phyloP scores from a whole-genome alignment of 1,284 basidiomycete genomes.

The Chondrostereum purpureum region DNA sequence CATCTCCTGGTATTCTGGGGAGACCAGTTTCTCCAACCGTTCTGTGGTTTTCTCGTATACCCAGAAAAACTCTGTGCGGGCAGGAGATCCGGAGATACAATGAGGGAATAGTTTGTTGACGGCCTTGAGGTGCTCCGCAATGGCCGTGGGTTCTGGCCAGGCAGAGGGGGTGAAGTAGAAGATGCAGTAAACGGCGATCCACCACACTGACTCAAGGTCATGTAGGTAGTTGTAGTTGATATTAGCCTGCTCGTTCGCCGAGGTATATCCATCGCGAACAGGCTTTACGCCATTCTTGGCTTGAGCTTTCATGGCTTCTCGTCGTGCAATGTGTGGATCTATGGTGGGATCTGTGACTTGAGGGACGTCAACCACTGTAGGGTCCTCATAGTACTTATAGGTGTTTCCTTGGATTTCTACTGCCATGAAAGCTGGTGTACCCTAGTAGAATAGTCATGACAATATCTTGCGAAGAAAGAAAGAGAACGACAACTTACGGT shows the following conservation, averaged over 20 bases:
- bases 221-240: constrained; percentile 2
- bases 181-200: not conserved
- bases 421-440: not conserved
- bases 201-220: constrained; percentile 2
- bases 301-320: too few relatives aligned
- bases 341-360: not conserved
- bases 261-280: too few relatives aligned
- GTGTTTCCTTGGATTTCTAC: not conserved
- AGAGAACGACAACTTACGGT: too few relatives aligned
- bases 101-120: not conserved
- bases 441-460: too few relatives aligned
- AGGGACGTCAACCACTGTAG: too few relatives aligned
- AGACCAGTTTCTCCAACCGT: not conserved
- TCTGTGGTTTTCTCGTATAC: not conserved
- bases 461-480: too few relatives aligned
- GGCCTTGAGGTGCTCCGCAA: not conserved
- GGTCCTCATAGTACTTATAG: not conserved
- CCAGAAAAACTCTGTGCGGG: not conserved
- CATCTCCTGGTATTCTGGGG: not conserved
- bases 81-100: not conserved
- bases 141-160: not conserved
- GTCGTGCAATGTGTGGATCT: not conserved
- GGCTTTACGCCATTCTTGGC: too few relatives aligned
- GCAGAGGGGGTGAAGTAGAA: not conserved
- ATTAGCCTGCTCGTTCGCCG: too few relatives aligned